Base-by-base conservation (phyloP, 164 flowering plant genomes). In the Magnolia changhungtana region DNA sequence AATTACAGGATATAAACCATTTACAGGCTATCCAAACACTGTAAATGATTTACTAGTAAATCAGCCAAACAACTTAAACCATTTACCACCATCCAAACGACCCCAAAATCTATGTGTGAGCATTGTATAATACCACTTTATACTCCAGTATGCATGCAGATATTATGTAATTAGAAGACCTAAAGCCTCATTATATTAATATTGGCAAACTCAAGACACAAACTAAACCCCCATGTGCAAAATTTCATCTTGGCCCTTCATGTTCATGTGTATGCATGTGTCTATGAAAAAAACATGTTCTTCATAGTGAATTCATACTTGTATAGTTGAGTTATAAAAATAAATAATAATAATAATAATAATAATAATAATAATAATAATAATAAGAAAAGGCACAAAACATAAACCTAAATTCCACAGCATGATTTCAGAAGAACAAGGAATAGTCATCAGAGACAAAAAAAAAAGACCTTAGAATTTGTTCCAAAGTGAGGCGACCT, bases 401-500 rank as follows among this genome's bases (percentile, higher is more conserved):
- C 10, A 66, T 55, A 55, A 55, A 55, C 61, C 18, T 0, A 55
- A 66, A 21, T 66, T 23, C 31, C 8, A 24, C 19, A 66, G 24
- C 27, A 21, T 23, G 69, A 23, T 21, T 63, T 18, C 65, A 63
- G 31, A 66, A 66, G 21, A 10, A 13, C 13, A 24, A 66, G 69
- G 10, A 64, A 7, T 64, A 29, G 21, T 7, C 51, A 10, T 67
- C 59, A n/a, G 13, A 71, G 3, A 14, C 8, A 37, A 63, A 23
- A 67, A 63, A 23, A 67, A 55, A 72, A 20, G 80, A 96, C 99
- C 99, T 94, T 77, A 96, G 89, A 49, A 96, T 92, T 79, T 96
- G 98, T 88, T 94, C 99, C 75, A 96, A 83, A 77, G 99, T 96
- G 50, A 94, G 94, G 51, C 99, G 82, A 63, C 99, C 98, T 75